Conservation (phyloP, 306 rosid species). For the barrel medic (Medicago truncatula) region DNA sequence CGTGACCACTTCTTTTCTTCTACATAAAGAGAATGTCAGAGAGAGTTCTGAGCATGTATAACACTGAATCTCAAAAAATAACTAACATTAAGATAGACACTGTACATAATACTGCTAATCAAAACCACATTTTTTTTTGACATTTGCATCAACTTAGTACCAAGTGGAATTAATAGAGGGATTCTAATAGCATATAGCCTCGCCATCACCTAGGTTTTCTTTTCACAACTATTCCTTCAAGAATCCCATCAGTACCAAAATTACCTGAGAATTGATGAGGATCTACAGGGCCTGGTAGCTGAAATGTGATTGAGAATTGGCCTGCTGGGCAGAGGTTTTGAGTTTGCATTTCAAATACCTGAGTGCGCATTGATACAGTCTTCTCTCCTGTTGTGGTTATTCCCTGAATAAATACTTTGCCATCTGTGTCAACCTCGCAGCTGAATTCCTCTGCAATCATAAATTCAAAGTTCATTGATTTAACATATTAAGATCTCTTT, state of each 20-base stretch:
- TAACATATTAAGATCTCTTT: neutral
- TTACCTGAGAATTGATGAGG: slow-evolving; percentile 64
- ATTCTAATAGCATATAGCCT: neutral
- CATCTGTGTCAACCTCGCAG: slow-evolving; percentile 69
- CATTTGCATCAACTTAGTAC: slow-evolving; percentile 25
- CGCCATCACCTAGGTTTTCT: slow-evolving; percentile 28
- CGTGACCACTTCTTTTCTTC: slow-evolving; percentile 6
- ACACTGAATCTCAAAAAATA: slow-evolving; percentile 14
- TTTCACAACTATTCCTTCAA: slow-evolving; percentile 81
- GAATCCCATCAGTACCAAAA: slow-evolving; percentile 78
- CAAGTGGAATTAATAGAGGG: neutral
- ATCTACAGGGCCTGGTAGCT: slow-evolving; percentile 86
- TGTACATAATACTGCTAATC: slow-evolving; percentile 24
- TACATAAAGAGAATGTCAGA: slow-evolving; percentile 21
- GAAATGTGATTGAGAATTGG: slow-evolving; percentile 69
- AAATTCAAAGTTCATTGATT: slow-evolving; percentile 38
- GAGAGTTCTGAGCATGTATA: neutral
- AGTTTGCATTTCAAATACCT: slow-evolving; percentile 78
- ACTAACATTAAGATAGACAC: slow-evolving; percentile 21
- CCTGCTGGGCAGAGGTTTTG: slow-evolving; percentile 83
- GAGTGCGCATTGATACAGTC: slow-evolving; percentile 63
- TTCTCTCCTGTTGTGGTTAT: slow-evolving; percentile 80
- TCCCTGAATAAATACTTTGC: slow-evolving; percentile 64
- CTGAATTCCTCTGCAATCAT: slow-evolving; percentile 69
- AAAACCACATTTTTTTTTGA: slow-evolving; percentile 12